These are phyloP conservation scores for Aspergillus hortae DNA, from an alignment of 2,329 filamentous ascomycete genomes.

Conservation along the genomic window DNA sequence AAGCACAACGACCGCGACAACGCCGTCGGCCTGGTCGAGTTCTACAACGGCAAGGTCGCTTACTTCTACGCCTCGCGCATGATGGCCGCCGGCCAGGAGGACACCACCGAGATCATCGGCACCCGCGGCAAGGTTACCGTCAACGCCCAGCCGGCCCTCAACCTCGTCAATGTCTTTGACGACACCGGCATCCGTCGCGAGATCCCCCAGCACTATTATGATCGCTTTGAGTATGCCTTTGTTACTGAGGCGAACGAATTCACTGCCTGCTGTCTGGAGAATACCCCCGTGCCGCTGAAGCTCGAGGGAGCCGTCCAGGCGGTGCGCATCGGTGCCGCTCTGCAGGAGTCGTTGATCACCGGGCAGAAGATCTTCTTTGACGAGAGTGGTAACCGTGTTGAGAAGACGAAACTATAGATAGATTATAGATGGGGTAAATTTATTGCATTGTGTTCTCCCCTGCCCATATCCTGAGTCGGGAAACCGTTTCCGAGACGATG, in stretches of 20 bases:
- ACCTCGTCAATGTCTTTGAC: conserved; percentile 57
- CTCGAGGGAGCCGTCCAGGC: conserved; percentile 55
- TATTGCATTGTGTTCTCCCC: neutral
- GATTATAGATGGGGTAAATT: neutral
- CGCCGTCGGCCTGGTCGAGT: conserved; percentile 63
- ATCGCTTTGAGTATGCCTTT: conserved; percentile 62
- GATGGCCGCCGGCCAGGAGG: conserved; percentile 66
- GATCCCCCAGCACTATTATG: conserved; percentile 62
- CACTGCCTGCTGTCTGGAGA: conserved; percentile 56
- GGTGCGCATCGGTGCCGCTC: conserved; percentile 57
- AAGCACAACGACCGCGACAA: conserved; percentile 61
- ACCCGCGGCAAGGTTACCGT: conserved; percentile 62
- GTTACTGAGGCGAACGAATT: conserved; percentile 64
- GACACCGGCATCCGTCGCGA: conserved; percentile 54
- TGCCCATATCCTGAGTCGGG: too few species aligned
- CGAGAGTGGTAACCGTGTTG: conserved; percentile 48
- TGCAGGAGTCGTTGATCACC: conserved; percentile 56
- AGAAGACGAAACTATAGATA: conserved; percentile 19
- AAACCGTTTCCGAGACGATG: too few species aligned
- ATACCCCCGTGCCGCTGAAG: conserved; percentile 53
- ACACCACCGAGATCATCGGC: conserved; percentile 65
- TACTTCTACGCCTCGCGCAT: conserved; percentile 63
- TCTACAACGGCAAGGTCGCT: conserved; percentile 60
- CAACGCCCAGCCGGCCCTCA: conserved; percentile 56
- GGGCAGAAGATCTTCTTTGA: conserved; percentile 59